Percentiles rank a stretch among this genome's conserved stretches.
Conservation (phyloP, 495 filamentous ascomycete genomes). For the Lindgomyces ingoldianus region DNA sequence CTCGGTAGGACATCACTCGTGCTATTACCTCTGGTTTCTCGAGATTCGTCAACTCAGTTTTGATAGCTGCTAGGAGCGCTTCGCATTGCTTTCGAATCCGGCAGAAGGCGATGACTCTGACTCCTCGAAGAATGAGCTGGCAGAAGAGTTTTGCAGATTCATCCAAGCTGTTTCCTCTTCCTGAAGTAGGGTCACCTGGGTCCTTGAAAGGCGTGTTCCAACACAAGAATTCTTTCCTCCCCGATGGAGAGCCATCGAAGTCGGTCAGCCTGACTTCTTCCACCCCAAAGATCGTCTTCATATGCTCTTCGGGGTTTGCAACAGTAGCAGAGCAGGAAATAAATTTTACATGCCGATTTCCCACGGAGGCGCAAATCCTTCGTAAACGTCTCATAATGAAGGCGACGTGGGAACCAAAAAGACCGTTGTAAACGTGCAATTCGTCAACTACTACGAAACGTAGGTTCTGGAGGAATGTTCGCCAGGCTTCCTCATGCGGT, state of each 20-base stretch:
- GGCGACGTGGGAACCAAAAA: slow-evolving; percentile 91
- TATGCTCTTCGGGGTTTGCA: slow-evolving; percentile 89
- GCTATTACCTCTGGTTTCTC: slow-evolving; percentile 71
- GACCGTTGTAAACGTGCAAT: slow-evolving; percentile 92
- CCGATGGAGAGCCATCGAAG: slow-evolving; percentile 91
- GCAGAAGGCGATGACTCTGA: slow-evolving; percentile 93
- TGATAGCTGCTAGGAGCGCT: slow-evolving; percentile 75
- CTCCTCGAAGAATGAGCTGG: slow-evolving; percentile 83
- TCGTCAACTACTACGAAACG: slow-evolving; percentile 82
- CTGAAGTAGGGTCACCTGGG: slow-evolving; percentile 79
- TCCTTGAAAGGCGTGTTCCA: slow-evolving; percentile 99
- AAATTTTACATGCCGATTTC: slow-evolving; percentile 86
- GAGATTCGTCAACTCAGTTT: slow-evolving; percentile 69
- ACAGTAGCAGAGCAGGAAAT: slow-evolving; percentile 98
- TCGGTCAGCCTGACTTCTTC: slow-evolving; percentile 75
- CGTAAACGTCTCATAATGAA: slow-evolving; percentile 91
- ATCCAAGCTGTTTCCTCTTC: slow-evolving; percentile 75
- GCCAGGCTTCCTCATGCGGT: slow-evolving; percentile 87
- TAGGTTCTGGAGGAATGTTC: slow-evolving; percentile 83
- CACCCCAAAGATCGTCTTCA: slow-evolving; percentile 91
- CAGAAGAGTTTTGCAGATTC: slow-evolving; percentile 90
- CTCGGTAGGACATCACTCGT: slow-evolving; percentile 92
- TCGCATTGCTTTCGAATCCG: slow-evolving; percentile 86
- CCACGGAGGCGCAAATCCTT: slow-evolving; percentile 86
- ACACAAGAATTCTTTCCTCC: slow-evolving; percentile 92